phyloP scores from a whole-genome alignment of 352 stramenopile genomes.

The Pelagophyceae sp. region DNA sequence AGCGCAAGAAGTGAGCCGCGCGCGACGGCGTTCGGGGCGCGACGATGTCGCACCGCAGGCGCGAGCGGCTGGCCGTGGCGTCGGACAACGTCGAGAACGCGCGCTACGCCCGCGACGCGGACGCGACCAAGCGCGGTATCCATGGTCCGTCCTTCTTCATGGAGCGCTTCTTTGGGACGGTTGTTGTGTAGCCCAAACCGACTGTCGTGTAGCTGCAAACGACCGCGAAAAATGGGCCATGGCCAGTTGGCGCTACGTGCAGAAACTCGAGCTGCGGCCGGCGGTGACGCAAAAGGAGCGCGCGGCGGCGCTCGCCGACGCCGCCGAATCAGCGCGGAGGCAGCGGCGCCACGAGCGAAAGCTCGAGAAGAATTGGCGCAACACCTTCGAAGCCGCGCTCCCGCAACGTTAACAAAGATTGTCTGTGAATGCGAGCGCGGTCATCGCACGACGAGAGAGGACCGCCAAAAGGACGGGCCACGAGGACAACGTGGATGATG shows the following conservation, averaged over 20 bases:
- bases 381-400: too few species aligned
- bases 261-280: not conserved
- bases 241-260: not conserved
- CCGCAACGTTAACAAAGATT: not conserved
- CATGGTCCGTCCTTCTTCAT: not conserved
- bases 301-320: too few species aligned
- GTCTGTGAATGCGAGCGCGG: not conserved
- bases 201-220: not conserved
- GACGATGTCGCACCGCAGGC: not conserved
- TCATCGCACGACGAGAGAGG: not conserved
- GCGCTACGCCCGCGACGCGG: not conserved
- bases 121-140: too few species aligned
- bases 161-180: not conserved
- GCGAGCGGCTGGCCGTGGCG: not conserved
- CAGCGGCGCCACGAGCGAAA: not conserved
- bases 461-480: too few species aligned
- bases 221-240: not conserved
- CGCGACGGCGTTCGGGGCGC: not conserved
- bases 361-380: too few species aligned
- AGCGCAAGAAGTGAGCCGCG: not conserved
- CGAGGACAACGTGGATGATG: too few species aligned
- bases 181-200: not conserved
- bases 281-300: not conserved
- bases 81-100: not conserved
- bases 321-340: not conserved